Percentiles rank a stretch among this genome's conserved stretches.
Evolutionary conservation across 2,329 filamentous ascomycete species (phyloP).

Genomic region (Cladophialophora bantiana): DNA sequence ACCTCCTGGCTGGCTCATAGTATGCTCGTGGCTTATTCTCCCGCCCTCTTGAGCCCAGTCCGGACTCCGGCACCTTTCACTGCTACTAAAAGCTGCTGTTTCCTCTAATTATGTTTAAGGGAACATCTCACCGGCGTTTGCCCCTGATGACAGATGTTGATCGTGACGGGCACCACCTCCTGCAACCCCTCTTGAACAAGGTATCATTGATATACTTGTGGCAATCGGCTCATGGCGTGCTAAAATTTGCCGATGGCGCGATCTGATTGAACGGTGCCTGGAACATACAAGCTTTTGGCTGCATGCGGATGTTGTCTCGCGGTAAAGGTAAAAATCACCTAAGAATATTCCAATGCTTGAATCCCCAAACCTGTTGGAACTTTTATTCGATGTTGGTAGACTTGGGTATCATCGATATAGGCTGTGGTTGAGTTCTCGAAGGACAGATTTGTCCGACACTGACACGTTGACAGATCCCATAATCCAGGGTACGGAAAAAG

Average conservation of each 20-base stretch:
- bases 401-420: too few species aligned
- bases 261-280: constrained; percentile 10
- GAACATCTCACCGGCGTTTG: constrained; percentile 63
- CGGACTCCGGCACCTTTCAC: constrained; percentile 38
- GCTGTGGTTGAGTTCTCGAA: too few species aligned
- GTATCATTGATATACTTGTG: constrained; percentile 54
- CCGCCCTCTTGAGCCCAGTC: constrained; percentile 2
- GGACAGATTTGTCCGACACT: too few species aligned
- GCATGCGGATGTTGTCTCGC: not conserved
- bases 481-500: too few species aligned
- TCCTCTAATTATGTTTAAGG: constrained; percentile 43
- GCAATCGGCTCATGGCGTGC: constrained; percentile 28
- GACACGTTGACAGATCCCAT: too few species aligned
- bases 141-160: constrained; percentile 59
- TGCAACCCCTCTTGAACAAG: constrained; percentile 49
- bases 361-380: too few species aligned
- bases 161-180: constrained; percentile 61
- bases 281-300: not conserved
- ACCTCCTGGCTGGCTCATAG: too few species aligned
- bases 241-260: constrained; percentile 8
- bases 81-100: constrained; percentile 40
- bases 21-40: not conserved
- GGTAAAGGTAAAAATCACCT: too few species aligned
- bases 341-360: too few species aligned
- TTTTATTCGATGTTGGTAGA: too few species aligned